Evolutionary conservation across 495 filamentous ascomycete genomes (phyloP).

Genomic region (Hypomontagnella submonticulosa): DNA sequence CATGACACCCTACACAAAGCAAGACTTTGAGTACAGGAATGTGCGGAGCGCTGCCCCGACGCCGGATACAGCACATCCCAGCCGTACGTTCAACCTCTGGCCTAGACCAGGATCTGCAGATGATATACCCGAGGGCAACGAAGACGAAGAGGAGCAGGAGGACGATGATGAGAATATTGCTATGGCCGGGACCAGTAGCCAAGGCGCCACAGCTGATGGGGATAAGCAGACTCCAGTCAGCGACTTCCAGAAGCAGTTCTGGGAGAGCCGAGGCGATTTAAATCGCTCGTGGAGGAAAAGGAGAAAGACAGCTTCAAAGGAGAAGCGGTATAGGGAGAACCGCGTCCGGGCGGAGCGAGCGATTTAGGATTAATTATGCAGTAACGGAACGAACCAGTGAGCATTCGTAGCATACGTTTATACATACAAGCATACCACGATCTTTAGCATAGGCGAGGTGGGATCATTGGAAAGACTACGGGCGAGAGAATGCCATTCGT

Average conservation of each 20-base stretch:
- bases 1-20: slow-evolving; percentile 81
- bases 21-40: slow-evolving; percentile 77
- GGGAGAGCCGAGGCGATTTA: slow-evolving; percentile 86
- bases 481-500: too few species aligned
- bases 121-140: slow-evolving; percentile 51
- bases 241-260: slow-evolving; percentile 91
- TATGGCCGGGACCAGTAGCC: slow-evolving; percentile 45
- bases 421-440: too few species aligned
- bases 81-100: slow-evolving; percentile 65
- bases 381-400: too few species aligned
- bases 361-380: slow-evolving; percentile 42
- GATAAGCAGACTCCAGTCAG: slow-evolving; percentile 53
- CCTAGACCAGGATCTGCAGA: slow-evolving; percentile 49
- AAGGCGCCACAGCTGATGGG: slow-evolving; percentile 12
- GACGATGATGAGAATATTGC: slow-evolving; percentile 52
- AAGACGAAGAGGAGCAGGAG: slow-evolving; percentile 45
- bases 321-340: slow-evolving; percentile 88
- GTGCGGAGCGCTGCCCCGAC: slow-evolving; percentile 90
- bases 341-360: slow-evolving; percentile 65
- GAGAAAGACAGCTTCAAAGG: slow-evolving; percentile 82
- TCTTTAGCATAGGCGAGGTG: too few species aligned
- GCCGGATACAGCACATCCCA: slow-evolving; percentile 87
- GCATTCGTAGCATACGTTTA: too few species aligned
- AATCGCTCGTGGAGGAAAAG: slow-evolving; percentile 92
- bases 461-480: too few species aligned